These are phyloP conservation scores for Xylaria sp. DNA, from an alignment of 2,329 filamentous ascomycete species.

Conservation along the genomic window DNA sequence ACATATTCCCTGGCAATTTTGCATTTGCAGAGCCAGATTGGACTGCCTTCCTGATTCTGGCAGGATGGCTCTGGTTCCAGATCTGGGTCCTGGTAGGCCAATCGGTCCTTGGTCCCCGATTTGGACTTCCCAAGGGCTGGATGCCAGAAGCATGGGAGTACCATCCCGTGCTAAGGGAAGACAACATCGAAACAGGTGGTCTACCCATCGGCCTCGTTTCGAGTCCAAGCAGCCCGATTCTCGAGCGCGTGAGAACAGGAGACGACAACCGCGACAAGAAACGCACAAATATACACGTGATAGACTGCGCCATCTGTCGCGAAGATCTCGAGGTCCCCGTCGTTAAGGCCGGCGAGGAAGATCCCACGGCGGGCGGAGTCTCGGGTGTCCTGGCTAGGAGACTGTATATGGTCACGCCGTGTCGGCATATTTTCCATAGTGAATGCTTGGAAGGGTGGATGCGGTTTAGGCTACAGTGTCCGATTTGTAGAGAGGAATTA, in stretches of 20 bases:
- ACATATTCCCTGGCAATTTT: constrained; percentile 70
- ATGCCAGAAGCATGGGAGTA: constrained; percentile 84
- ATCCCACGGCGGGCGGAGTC: constrained; percentile 46
- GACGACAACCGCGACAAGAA: constrained; percentile 23
- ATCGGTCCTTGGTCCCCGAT: constrained; percentile 81
- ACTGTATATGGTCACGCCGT: constrained; percentile 95
- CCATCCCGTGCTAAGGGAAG: constrained; percentile 80
- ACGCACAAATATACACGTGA: constrained; percentile 44
- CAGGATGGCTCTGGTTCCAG: constrained; percentile 83
- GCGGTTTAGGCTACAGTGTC: constrained; percentile 86
- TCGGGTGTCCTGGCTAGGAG: constrained; percentile 70
- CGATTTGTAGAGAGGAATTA: constrained; percentile 85
- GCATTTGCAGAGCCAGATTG: constrained; percentile 68
- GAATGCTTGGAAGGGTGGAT: constrained; percentile 94
- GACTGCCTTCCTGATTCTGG: constrained; percentile 57
- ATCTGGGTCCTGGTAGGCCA: constrained; percentile 73
- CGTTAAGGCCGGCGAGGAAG: constrained; percentile 53
- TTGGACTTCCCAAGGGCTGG: constrained; percentile 69
- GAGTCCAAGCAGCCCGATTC: constrained; percentile 29
- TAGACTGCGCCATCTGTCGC: constrained; percentile 94
- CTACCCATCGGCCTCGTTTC: constrained; percentile 69
- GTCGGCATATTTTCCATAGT: constrained; percentile 91
- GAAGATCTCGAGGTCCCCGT: constrained; percentile 87
- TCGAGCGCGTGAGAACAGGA: constrained; percentile 31
- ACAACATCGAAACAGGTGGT: constrained; percentile 71